Percentiles rank a stretch among this genome's conserved stretches.
Evolutionary conservation across 495 filamentous ascomycete species (phyloP).

Genomic region (Penicillium crystallinum): DNA sequence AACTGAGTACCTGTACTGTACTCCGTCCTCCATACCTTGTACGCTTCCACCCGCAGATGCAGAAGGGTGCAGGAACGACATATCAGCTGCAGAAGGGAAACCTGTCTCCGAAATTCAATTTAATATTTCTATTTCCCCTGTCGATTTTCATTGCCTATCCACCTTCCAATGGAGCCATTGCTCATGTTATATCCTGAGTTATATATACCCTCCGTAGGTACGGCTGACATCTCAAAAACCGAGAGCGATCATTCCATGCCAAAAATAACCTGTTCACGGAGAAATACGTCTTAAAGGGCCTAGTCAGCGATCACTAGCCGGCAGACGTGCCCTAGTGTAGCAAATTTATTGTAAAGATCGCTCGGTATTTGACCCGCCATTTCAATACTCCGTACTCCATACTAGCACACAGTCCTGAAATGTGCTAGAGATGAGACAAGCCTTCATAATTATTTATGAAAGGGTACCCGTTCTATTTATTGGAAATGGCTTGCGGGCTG

Average conservation of each 20-base stretch:
- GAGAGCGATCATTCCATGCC: not conserved
- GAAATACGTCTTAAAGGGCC: constrained; percentile 6
- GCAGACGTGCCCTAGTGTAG: constrained; percentile 20
- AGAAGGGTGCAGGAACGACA: constrained; percentile 22
- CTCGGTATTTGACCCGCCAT: constrained; percentile 8
- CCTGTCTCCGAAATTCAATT: constrained; percentile 1
- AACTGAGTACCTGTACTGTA: not conserved
- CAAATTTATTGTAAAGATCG: constrained; percentile 20
- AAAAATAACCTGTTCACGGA: constrained; percentile 26
- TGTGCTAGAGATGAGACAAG: no score
- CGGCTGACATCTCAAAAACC: not conserved
- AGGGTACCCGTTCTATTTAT: not conserved
- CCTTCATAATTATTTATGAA: not conserved
- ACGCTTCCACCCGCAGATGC: not conserved
- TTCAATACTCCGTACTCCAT: constrained; percentile 5
- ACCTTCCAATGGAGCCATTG: not conserved
- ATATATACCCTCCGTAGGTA: no score
- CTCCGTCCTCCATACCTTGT: not conserved
- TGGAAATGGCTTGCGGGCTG: not conserved
- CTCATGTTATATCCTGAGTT: no score
- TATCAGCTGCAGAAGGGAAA: constrained; percentile 14
- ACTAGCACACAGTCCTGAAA: constrained; percentile 3
- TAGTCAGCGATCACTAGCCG: constrained; percentile 20
- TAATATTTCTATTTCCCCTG: not conserved
- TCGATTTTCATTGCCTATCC: not conserved